Percentiles rank a stretch among this genome's conserved stretches.
Evolutionary conservation across 139 green algal genomes (phyloP).

Genomic region (Chlorella sp.): DNA sequence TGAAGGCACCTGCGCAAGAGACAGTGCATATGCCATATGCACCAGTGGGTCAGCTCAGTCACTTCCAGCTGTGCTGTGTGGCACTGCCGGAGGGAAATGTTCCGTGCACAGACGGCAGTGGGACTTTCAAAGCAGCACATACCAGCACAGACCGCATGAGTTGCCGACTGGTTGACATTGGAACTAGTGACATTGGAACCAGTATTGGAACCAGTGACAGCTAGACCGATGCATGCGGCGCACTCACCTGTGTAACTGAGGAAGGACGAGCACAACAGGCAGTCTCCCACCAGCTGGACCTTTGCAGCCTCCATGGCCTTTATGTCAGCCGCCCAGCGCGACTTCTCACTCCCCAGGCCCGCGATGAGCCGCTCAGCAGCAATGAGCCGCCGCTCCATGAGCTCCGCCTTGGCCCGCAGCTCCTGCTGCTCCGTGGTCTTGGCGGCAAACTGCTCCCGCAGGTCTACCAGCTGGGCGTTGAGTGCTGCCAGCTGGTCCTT

Average conservation of each 20-base stretch:
- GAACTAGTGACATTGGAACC: too few species aligned
- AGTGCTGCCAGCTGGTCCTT: slow-evolving; percentile 52
- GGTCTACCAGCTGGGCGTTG: slow-evolving; percentile 41
- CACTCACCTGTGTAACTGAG: slow-evolving; percentile 67
- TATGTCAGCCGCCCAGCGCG: slow-evolving; percentile 74
- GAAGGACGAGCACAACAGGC: slow-evolving; percentile 72
- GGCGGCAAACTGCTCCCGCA: slow-evolving; percentile 59
- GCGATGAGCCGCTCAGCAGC: slow-evolving; percentile 64
- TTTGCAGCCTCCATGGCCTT: slow-evolving; percentile 24
- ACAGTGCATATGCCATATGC: too few species aligned
- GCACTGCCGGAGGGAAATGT: too few species aligned
- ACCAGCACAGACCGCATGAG: too few species aligned
- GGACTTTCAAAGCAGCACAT: too few species aligned
- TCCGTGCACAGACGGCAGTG: too few species aligned
- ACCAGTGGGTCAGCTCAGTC: too few species aligned
- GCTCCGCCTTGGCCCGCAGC: slow-evolving; percentile 38
- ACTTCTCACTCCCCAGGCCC: slow-evolving; percentile 63
- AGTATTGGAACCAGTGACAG: too few species aligned
- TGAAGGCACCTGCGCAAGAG: slow-evolving; percentile 80
- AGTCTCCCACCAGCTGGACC: slow-evolving; percentile 68
- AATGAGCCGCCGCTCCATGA: slow-evolving; percentile 75
- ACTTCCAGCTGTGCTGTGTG: too few species aligned
- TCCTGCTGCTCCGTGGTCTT: slow-evolving; percentile 54
- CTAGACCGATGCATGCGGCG: too few species aligned
- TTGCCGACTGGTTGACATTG: too few species aligned